Conservation (phyloP, 2,329 filamentous ascomycete genomes). For the Gnomoniopsis sp. region DNA sequence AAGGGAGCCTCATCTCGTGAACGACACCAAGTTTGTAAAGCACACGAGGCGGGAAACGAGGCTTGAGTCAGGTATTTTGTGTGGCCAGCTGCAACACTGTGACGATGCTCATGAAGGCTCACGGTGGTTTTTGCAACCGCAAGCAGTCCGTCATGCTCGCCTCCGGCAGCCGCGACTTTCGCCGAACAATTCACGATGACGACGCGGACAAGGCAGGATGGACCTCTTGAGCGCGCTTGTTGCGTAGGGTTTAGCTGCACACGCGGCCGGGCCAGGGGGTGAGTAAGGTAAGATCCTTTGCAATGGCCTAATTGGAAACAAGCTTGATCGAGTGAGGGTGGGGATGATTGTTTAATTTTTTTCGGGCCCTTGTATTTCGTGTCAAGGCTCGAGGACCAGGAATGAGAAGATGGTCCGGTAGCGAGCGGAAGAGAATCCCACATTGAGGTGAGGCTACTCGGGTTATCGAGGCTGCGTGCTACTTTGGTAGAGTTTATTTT, state of each 20-base stretch:
- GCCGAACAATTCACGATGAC: not conserved
- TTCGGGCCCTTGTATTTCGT: not conserved
- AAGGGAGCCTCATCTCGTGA: too few species aligned
- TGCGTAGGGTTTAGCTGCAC: not conserved
- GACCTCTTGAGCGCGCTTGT: not conserved
- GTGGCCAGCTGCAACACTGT: not conserved
- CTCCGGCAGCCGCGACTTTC: not conserved
- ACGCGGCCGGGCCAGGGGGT: not conserved
- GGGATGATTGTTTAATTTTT: slow-evolving; percentile 1
- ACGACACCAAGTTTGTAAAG: too few species aligned
- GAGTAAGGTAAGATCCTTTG: not conserved
- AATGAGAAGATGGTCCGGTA: not conserved
- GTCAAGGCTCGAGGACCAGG: not conserved
- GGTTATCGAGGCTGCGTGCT: not conserved
- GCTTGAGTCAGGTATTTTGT: too few species aligned
- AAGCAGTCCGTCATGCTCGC: not conserved
- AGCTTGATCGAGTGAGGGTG: not conserved
- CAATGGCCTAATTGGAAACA: not conserved
- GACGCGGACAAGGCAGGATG: not conserved
- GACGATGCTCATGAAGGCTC: not conserved
- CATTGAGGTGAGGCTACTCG: not conserved
- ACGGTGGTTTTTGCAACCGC: too few species aligned
- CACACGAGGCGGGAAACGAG: too few species aligned
- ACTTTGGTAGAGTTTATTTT: not conserved
- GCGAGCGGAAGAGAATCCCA: not conserved